Evolutionary conservation across 805 yeast species (phyloP).

Genomic region (Kluyveromyces siamensis): DNA sequence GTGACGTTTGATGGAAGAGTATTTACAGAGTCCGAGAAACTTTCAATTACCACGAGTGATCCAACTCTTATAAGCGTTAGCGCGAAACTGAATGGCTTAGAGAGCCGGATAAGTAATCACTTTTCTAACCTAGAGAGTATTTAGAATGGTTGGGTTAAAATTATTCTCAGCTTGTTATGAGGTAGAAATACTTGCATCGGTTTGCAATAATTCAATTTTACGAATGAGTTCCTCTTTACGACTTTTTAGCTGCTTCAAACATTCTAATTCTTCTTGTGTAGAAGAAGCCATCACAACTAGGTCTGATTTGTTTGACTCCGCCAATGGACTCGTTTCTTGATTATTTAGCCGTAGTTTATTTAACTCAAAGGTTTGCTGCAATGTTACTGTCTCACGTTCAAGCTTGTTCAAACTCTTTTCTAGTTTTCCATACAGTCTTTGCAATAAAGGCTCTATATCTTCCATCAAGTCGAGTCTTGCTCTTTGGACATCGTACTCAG

Average conservation of each 20-base stretch:
- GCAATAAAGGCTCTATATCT: slow-evolving; percentile 25
- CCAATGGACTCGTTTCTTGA: slow-evolving; percentile 2
- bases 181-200: background rate
- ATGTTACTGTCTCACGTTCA: slow-evolving; percentile 21
- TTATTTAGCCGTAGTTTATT: slow-evolving; percentile 20
- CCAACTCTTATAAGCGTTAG: slow-evolving; percentile 55
- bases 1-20: slow-evolving; percentile 51
- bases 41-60: slow-evolving; percentile 57
- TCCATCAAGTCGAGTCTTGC: slow-evolving; percentile 26
- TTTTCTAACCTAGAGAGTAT: slow-evolving; percentile 13
- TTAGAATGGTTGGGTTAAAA: background rate
- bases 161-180: background rate
- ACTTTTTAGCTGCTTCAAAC: slow-evolving; percentile 17
- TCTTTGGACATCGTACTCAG: slow-evolving; percentile 27
- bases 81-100: slow-evolving; percentile 55
- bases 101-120: slow-evolving; percentile 23
- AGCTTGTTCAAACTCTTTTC: slow-evolving; percentile 18
- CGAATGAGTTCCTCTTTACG: slow-evolving; percentile 14
- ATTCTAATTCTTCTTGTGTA: slow-evolving; percentile 24
- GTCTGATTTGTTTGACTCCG: slow-evolving; percentile 12
- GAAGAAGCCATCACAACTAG: slow-evolving; percentile 26
- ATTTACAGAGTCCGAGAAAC: slow-evolving; percentile 50
- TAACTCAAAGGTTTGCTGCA: slow-evolving; percentile 23
- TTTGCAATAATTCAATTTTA: slow-evolving; percentile 7
- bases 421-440: slow-evolving; percentile 19